Percentiles rank a stretch among this genome's conserved stretches.
Conservation (phyloP, 2,329 filamentous ascomycete genomes). For the Phaeosphaeriaceae sp. region DNA sequence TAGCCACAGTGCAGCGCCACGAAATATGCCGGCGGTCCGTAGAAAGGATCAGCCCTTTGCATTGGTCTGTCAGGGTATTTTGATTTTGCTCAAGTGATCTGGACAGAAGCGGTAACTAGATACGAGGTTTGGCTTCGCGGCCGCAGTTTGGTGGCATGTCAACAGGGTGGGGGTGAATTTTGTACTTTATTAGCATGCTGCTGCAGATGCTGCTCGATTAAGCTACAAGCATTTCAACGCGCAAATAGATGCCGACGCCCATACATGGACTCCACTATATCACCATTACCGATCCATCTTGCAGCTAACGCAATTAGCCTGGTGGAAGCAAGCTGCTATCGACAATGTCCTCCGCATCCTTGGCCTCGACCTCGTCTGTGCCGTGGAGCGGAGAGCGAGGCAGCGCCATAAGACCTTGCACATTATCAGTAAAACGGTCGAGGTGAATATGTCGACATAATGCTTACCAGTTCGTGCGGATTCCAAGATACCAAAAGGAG, state of each 20-base stretch:
- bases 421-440: conserved; percentile 15
- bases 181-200: background rate
- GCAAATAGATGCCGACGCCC: background rate
- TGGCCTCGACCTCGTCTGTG: conserved; percentile 74
- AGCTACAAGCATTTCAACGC: background rate
- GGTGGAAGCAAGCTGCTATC: conserved; percentile 93
- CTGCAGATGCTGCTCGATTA: background rate
- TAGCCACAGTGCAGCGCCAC: background rate
- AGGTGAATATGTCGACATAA: conserved; percentile 13
- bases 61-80: background rate
- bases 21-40: background rate
- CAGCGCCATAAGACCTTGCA: conserved; percentile 85
- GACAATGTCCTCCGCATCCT: conserved; percentile 93
- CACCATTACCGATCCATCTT: background rate
- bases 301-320: conserved; percentile 63
- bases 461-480: conserved; percentile 82
- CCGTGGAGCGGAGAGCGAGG: conserved; percentile 88
- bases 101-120: background rate
- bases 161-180: background rate
- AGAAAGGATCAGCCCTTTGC: background rate
- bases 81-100: background rate
- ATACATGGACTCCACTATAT: background rate
- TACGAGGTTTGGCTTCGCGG: background rate
- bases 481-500: conserved; percentile 94
- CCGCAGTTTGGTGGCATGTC: background rate